Evolutionary conservation across 2,329 filamentous ascomycete species (phyloP).

Genomic region (Erysiphe neolycopersici): DNA sequence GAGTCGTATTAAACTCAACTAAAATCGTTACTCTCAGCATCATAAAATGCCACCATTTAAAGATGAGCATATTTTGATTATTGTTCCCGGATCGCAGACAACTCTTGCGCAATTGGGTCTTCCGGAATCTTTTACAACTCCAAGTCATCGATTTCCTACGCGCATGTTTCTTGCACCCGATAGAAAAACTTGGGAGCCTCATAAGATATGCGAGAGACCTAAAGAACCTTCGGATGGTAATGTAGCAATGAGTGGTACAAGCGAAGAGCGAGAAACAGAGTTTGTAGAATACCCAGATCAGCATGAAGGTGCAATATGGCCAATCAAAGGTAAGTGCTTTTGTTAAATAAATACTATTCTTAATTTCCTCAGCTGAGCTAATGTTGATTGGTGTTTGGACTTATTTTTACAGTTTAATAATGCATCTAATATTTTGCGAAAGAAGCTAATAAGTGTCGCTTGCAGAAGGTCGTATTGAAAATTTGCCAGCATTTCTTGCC

Average conservation of each 20-base stretch:
- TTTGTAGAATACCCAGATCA: conserved; percentile 78
- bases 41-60: conserved; percentile 13
- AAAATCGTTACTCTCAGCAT: too few species aligned
- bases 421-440: too few species aligned
- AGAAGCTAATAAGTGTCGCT: too few species aligned
- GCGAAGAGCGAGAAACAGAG: conserved; percentile 26
- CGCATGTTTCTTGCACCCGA: conserved; percentile 75
- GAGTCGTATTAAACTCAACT: too few species aligned
- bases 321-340: conserved; percentile 29
- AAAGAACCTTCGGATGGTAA: conserved; percentile 16
- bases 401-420: conserved; percentile 17
- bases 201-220: conserved; percentile 43
- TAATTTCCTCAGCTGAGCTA: neutral
- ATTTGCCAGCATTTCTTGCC: too few species aligned
- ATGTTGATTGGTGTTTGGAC: neutral
- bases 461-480: too few species aligned
- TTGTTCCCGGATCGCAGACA: conserved; percentile 19
- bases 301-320: conserved; percentile 72
- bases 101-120: conserved; percentile 14
- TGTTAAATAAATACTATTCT: too few species aligned
- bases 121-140: conserved; percentile 38
- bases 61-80: conserved; percentile 14
- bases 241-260: conserved; percentile 11
- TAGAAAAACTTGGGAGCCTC: conserved; percentile 54
- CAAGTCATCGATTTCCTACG: conserved; percentile 63